Evolutionary conservation across 2,329 filamentous ascomycete species (phyloP), one percentile per base, ranked within the genome.

Genomic region (Curvularia verruculosa): DNA sequence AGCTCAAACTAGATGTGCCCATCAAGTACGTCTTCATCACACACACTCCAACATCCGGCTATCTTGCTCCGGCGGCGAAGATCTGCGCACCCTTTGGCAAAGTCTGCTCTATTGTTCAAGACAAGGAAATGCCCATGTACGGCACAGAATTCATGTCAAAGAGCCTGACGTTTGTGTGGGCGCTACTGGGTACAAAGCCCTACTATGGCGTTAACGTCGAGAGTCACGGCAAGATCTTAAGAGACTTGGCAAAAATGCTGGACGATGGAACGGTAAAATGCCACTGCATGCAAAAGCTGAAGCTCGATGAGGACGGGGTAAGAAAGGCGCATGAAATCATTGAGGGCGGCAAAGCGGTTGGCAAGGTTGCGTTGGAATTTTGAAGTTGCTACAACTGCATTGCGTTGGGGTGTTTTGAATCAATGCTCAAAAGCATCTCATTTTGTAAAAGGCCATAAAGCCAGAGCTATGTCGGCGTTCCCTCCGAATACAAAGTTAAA

Each of bases 101-200:
- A 5, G 49, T 56, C 1, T 56, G 48, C 19, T 52, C 53, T 7
- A 56, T 56, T 21, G 53, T 56, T 0, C 53, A 56, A 21, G 53
- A 56, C 49, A 52, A 52, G 43, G 36, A 52, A 10, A 56, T 56
- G 43, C 41, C 53, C n/a, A 56, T 56, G 53, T 56, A 56, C 28
- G 53, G 41, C 12, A 56, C 53, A 8, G 53, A 56, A 21, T 56
- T 56, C 41, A 56, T 56, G 53, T 43, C 53, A 45, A 56, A 56
- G 36, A 56, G 53, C 18, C 26, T 56, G n/a, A 47, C 53, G 1
- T 56, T 52, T 36, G 36, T 41, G 5, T 56, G 54, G 54, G 54
- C 54, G 1, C 23, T 56, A 1, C 26, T 56, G 3, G 54, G 54
- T 5, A 56, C 54, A 2, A 56, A 56, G 28, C 54, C 54, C 2